A percentile compares a stretch with the other conserved stretches of the same genome.
Conservation (phyloP, 768 basidiomycete species). For the Mycena floridula region DNA sequence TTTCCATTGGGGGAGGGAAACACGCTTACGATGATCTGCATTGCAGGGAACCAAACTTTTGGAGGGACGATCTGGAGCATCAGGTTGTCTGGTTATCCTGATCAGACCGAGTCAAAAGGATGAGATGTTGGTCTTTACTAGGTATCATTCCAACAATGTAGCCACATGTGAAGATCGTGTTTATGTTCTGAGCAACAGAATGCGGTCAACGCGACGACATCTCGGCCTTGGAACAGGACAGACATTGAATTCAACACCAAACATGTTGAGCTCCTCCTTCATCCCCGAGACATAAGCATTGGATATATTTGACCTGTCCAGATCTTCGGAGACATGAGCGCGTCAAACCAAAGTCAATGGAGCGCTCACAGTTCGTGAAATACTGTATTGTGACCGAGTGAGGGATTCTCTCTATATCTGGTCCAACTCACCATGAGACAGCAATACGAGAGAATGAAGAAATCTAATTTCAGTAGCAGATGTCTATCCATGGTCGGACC, state of each 20-base stretch:
- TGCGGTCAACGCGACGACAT: background rate
- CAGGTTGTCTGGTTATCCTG: slow-evolving; percentile 60
- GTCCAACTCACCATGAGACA: slow-evolving; percentile 47
- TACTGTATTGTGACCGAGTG: slow-evolving; percentile 32
- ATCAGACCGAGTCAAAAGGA: too few species aligned
- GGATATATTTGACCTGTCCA: slow-evolving; percentile 61
- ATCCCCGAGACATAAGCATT: slow-evolving; percentile 81
- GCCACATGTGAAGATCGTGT: slow-evolving; percentile 67
- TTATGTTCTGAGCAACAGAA: slow-evolving; percentile 41
- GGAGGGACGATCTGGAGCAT: slow-evolving; percentile 59
- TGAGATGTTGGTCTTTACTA: too few species aligned
- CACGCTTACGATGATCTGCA: slow-evolving; percentile 1
- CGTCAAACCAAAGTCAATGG: background rate
- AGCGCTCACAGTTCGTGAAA: slow-evolving; percentile 52
- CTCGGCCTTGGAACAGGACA: slow-evolving; percentile 7
- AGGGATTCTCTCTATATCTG: background rate
- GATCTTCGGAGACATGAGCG: slow-evolving; percentile 30
- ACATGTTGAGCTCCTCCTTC: slow-evolving; percentile 65
- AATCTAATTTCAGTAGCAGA: slow-evolving; percentile 58
- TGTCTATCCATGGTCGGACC: too few species aligned
- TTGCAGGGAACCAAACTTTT: slow-evolving; percentile 55
- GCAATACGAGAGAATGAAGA: slow-evolving; percentile 65
- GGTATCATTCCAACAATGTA: slow-evolving; percentile 74
- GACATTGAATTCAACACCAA: slow-evolving; percentile 58
- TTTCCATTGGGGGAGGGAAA: background rate